These are phyloP conservation scores for Lentinula raphanica DNA, from an alignment of 768 basidiomycete genomes.

Conservation along the genomic window DNA sequence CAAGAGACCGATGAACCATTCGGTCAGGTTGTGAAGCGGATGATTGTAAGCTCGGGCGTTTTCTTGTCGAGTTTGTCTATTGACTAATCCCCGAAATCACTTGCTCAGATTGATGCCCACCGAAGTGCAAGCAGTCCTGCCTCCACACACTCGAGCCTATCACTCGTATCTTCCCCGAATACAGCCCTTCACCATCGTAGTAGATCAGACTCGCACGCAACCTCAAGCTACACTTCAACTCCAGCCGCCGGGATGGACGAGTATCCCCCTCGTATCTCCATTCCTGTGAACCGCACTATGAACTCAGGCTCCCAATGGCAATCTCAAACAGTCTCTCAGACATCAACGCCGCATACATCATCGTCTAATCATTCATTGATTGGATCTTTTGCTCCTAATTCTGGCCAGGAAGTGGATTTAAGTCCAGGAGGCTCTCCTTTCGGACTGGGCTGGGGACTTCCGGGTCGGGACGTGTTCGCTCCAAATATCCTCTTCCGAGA, in stretches of 20 bases:
- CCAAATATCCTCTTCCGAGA: slow-evolving; percentile 5
- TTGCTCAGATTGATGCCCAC: slow-evolving; percentile 1
- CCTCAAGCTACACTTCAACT: neutral
- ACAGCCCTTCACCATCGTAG: neutral
- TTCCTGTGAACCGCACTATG: neutral
- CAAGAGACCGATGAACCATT: slow-evolving; percentile 16
- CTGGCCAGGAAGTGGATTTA: neutral
- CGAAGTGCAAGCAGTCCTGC: neutral
- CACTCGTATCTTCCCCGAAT: neutral
- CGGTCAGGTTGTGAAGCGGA: slow-evolving; percentile 19
- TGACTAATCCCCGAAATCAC: too few relatives aligned
- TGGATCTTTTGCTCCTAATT: neutral
- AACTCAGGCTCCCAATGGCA: neutral
- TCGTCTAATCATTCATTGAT: neutral
- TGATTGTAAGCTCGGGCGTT: slow-evolving; percentile 16
- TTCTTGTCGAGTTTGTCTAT: neutral
- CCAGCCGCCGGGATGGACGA: neutral
- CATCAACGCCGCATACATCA: neutral
- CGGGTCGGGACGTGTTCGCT: neutral
- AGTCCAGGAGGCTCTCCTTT: neutral
- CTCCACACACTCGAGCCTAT: slow-evolving; percentile 2
- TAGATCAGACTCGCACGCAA: neutral
- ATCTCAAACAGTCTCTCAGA: neutral
- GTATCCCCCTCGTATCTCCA: slow-evolving; percentile 1
- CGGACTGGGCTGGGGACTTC: slow-evolving; percentile 3